Evolutionary conservation across 148 eudicot genomes (phyloP), one percentile per base, ranked within the genome.

Genomic region (Persicaria tinctoria): DNA sequence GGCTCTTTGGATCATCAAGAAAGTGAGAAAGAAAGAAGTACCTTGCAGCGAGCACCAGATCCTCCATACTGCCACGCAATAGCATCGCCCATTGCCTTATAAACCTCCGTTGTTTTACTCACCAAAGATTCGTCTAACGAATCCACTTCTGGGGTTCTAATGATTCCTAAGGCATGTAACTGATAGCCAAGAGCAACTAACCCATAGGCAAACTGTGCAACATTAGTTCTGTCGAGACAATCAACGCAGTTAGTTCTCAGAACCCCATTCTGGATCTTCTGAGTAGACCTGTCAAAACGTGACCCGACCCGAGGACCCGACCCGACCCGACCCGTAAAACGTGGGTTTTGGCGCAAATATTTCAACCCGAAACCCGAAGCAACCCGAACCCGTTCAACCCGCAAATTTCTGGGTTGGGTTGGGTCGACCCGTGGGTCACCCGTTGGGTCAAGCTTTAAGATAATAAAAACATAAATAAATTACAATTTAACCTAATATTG

Each of bases 51-150:
- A 8, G 97, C 97, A 57, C 91, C 89, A 41, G 98, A 95, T 57
- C 98, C 98, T 59, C 98, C 97, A 84, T 95, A 95, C 69, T 95
- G 98, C 68, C 89, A 73, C 20, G 98, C 98, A 76, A 95, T 86
- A 9, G 88, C 90, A 81, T 95, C 93, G 63, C 98, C 98, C 97
- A 92, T 92, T 62, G 80, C 85, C 82, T 95, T 96, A 81, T 95
- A 95, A 70, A 87, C 73, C 74, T 81, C 87, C 97, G 92, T 92
- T 63, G 92, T 75, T 55, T 81, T 86, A 77, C 89, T 81, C 8
- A 90, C 89, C 82, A 90, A 79, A 75, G 86, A 75, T 74, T 84
- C 89, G 76, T 92, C 89, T 46, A 85, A 77, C 1, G 46, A 14
- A 76, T 80, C 84, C 74, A 87, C 80, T 72, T 14, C 75, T 17